Conservation (phyloP, 2,329 filamentous ascomycete species). For the Huntiella decipiens region DNA sequence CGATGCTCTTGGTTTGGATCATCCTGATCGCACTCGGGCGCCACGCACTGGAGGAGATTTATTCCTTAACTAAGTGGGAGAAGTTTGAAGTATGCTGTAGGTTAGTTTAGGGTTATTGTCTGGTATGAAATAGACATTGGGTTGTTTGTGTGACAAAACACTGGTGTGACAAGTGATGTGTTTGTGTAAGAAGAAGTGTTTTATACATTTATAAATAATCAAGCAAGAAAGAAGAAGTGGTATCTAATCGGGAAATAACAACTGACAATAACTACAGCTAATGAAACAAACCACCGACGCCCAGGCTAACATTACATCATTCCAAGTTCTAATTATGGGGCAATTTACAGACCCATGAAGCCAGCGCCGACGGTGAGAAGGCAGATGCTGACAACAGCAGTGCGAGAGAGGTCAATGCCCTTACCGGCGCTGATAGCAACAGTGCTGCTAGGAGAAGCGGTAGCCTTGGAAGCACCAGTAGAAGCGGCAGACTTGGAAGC, state of each 20-base stretch:
- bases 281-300: neutral
- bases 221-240: constrained; percentile 1
- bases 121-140: too few species aligned
- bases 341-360: constrained; percentile 8
- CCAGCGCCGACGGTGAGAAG: constrained; percentile 10
- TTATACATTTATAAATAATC: too few species aligned
- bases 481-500: neutral
- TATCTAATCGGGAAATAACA: neutral
- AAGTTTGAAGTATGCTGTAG: too few species aligned
- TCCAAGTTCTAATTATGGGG: too few species aligned
- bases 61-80: constrained; percentile 30
- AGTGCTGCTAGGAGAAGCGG: neutral
- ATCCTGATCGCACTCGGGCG: constrained; percentile 40
- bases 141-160: too few species aligned
- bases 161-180: too few species aligned
- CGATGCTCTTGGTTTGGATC: constrained; percentile 45
- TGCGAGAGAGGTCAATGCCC: constrained; percentile 7
- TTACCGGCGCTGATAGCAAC: constrained; percentile 2
- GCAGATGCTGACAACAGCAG: constrained; percentile 8
- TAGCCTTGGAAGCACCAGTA: neutral
- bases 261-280: neutral
- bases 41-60: constrained; percentile 43
- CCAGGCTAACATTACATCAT: too few species aligned
- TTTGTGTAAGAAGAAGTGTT: too few species aligned
- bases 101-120: too few species aligned